These are phyloP conservation scores for Pisolithus microcarpus DNA, from an alignment of 768 basidiomycete species.

Conservation along the genomic window DNA sequence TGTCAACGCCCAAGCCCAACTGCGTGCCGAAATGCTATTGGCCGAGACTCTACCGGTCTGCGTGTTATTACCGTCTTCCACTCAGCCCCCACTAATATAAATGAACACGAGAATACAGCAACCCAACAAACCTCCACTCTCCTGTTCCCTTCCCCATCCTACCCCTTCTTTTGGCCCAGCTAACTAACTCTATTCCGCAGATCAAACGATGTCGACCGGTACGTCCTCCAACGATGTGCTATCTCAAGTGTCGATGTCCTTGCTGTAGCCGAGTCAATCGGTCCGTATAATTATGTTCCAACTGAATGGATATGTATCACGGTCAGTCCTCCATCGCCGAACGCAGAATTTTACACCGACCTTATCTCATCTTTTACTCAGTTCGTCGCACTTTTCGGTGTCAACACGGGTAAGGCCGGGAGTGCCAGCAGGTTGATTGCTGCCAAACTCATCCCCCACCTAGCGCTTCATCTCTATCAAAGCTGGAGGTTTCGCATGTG, in stretches of 20 bases:
- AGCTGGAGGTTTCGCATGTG: slow-evolving; percentile 38
- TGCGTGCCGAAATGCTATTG: no score
- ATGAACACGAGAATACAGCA: background rate
- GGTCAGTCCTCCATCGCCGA: background rate
- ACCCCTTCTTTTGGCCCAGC: no score
- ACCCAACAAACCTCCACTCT: background rate
- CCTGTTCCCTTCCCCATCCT: background rate
- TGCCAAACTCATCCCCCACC: background rate
- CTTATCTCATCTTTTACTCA: background rate
- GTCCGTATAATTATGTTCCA: background rate
- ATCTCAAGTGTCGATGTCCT: background rate
- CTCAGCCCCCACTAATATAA: no score
- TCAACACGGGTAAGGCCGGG: background rate
- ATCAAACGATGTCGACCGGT: no score
- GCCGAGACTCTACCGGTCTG: no score
- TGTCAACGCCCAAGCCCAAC: no score
- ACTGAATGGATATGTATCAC: background rate
- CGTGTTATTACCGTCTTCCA: no score
- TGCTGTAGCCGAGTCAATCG: background rate
- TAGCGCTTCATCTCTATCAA: slow-evolving; percentile 44
- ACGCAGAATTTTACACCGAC: background rate
- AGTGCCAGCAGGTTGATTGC: no score
- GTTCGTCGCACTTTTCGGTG: background rate
- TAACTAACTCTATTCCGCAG: no score
- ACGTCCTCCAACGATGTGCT: no score